Evolutionary conservation across 78 protist genomes (phyloP), one percentile per base, ranked within the genome.

Genomic region (Dictyostelium brefeldianum): DNA sequence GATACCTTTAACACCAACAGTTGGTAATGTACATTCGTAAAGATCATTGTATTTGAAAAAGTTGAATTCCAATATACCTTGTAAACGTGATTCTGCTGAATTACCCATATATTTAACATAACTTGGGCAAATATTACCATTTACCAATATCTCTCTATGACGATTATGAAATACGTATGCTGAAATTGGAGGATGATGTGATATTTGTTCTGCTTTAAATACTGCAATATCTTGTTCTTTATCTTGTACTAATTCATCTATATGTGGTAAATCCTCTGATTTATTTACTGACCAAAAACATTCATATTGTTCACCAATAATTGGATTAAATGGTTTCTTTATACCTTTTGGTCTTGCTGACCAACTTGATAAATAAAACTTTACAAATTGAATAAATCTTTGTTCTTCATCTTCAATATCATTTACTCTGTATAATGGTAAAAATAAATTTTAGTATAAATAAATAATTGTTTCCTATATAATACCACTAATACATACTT

Each of bases 261-360:
- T 22, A 31, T 71, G 80, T 70, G 36, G 29, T 56, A 25, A 31
- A 74, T 53, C 70, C 27, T 75, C 27, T 18, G 69, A 14, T 25
- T 51, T 43, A 83, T 36, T 62, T 22, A 15, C 17, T 69, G 50
- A 29, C 95, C 79, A 89, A 46, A 22, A 78, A 25, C 94, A 65
- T 29, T 91, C 90, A 53, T 20, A 91, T 10, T 51, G 41, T 36
- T 91, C 95, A 12, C 95, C 95, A 77, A 91, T 69, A 14, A 83
- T 36, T n/a, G 95, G 95, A 78, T 91, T 91, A 81, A 91, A 80
- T 54, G 95, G 95, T 65, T 91, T 91, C 70, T 81, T 80, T n/a
- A 91, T 83, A 22, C 95, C 95, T 31, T 71, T 91, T 46, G 89
- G 95, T 81, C 79, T 80, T 18, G 81, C 53, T 3, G 80, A 64